Evolutionary conservation across 306 rosid species (phyloP).

Genomic region (Vigna reflexopilosa): DNA sequence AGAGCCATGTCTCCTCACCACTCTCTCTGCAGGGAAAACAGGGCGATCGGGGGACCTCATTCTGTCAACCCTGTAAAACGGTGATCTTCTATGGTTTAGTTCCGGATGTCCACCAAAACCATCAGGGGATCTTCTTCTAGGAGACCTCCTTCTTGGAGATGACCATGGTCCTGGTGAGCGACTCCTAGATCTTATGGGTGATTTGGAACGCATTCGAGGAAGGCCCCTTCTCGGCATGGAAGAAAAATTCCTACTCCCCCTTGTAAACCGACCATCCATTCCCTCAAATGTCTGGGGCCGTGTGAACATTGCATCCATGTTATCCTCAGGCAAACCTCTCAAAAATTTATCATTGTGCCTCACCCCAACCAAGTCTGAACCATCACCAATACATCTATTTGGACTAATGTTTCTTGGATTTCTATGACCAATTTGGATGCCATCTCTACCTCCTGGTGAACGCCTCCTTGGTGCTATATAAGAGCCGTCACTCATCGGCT

Average conservation of each 20-base stretch:
- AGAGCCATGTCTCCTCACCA: slow-evolving; percentile 70
- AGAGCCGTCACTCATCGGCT: slow-evolving; percentile 63
- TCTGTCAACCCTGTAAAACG: slow-evolving; percentile 68
- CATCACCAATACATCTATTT: slow-evolving; percentile 66
- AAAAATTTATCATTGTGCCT: slow-evolving; percentile 71
- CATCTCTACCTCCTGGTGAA: slow-evolving; percentile 70
- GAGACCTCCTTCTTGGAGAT: slow-evolving; percentile 78
- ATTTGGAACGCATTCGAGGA: slow-evolving; percentile 70
- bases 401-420: slow-evolving; percentile 71
- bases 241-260: slow-evolving; percentile 70
- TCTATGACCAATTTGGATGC: slow-evolving; percentile 66
- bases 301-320: slow-evolving; percentile 57
- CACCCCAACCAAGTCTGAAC: slow-evolving; percentile 64
- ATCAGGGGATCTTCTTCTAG: slow-evolving; percentile 83
- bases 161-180: slow-evolving; percentile 87
- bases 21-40: slow-evolving; percentile 65
- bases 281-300: slow-evolving; percentile 72
- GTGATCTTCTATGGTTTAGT: slow-evolving; percentile 66
- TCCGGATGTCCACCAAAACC: slow-evolving; percentile 78
- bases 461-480: slow-evolving; percentile 71
- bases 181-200: slow-evolving; percentile 77
- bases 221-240: slow-evolving; percentile 68
- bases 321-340: slow-evolving; percentile 65
- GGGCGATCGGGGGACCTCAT: slow-evolving; percentile 88
- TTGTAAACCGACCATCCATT: slow-evolving; percentile 61